Percentiles rank a stretch among this genome's conserved stretches.
Evolutionary conservation across 257 asterid genomes (phyloP).

Genomic region (Ligustrum vulgare): DNA sequence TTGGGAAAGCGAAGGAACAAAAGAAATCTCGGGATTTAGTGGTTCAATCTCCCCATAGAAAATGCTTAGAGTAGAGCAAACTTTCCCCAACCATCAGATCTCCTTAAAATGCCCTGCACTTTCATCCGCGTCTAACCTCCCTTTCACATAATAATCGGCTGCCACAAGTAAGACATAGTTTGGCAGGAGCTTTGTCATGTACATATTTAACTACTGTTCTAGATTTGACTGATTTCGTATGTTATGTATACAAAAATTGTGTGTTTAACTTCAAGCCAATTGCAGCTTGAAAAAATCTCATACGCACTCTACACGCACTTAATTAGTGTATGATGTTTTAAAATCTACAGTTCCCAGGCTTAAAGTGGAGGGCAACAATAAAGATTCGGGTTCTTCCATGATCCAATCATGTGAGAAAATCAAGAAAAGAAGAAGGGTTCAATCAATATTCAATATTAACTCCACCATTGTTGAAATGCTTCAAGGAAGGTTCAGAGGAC

Average conservation of each 20-base stretch:
- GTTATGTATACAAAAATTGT: constrained; percentile 39
- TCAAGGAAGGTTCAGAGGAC: constrained; percentile 55
- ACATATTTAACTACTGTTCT: no score
- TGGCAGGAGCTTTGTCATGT: no score
- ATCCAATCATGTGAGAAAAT: constrained; percentile 16
- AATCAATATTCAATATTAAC: constrained; percentile 50
- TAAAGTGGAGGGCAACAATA: constrained; percentile 23
- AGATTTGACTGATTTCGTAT: no score
- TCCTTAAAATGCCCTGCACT: no score
- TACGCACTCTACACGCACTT: constrained; percentile 84
- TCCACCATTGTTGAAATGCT: constrained; percentile 76
- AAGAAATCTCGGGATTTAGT: no score
- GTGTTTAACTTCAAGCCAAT: constrained; percentile 45
- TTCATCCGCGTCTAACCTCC: no score
- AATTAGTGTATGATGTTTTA: constrained; percentile 50
- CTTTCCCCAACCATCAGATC: no score
- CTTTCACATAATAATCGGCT: no score
- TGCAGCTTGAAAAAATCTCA: constrained; percentile 82
- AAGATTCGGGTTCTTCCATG: neutral
- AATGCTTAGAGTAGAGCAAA: no score
- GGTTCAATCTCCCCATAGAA: no score
- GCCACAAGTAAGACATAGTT: no score
- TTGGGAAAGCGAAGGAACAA: no score
- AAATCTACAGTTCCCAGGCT: constrained; percentile 45
- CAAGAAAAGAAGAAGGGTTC: constrained; percentile 23